phyloP scores from a whole-genome alignment of 108 stramenopile species.

The Discostella pseudostelligera region DNA sequence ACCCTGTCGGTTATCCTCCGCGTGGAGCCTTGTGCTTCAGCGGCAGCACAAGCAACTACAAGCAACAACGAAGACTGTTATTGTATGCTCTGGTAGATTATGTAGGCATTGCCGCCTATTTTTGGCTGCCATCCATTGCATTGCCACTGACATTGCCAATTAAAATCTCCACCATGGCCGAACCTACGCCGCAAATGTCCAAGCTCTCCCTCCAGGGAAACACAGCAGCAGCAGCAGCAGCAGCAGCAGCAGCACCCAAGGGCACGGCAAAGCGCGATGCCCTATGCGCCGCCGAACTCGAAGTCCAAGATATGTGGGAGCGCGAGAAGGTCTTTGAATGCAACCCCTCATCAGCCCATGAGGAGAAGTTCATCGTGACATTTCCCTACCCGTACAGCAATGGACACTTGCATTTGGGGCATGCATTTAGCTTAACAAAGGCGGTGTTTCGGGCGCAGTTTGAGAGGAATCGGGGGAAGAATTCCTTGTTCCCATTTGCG shows the following conservation, averaged over 20 bases:
- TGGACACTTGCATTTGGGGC: conserved; percentile 97
- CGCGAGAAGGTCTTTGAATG: conserved; percentile 71
- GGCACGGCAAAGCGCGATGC: conserved; percentile 86
- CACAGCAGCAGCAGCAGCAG: conserved; percentile 8
- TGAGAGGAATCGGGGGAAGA: conserved; percentile 92
- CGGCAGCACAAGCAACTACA: no score
- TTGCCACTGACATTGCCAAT: no score
- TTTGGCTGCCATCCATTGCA: no score
- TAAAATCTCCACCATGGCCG: neutral
- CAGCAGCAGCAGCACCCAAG: conserved; percentile 43
- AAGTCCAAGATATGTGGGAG: conserved; percentile 81
- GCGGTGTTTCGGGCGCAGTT: conserved; percentile 92
- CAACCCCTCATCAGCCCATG: conserved; percentile 44
- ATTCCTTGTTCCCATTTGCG: conserved; percentile 97
- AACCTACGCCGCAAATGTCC: conserved; percentile 19
- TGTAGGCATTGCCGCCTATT: no score
- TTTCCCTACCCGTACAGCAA: conserved; percentile 99
- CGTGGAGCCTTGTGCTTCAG: no score
- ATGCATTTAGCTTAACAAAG: conserved; percentile 97
- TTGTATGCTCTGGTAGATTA: no score
- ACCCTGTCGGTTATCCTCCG: no score
- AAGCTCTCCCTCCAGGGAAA: conserved; percentile 10
- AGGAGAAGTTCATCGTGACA: conserved; percentile 90
- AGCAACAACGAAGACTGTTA: no score
- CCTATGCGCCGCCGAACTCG: conserved; percentile 66